Evolutionary conservation across 371 early-diverging fungal species (phyloP), one percentile per base, ranked within the genome.

Genomic region (Blakeslea trispora): DNA sequence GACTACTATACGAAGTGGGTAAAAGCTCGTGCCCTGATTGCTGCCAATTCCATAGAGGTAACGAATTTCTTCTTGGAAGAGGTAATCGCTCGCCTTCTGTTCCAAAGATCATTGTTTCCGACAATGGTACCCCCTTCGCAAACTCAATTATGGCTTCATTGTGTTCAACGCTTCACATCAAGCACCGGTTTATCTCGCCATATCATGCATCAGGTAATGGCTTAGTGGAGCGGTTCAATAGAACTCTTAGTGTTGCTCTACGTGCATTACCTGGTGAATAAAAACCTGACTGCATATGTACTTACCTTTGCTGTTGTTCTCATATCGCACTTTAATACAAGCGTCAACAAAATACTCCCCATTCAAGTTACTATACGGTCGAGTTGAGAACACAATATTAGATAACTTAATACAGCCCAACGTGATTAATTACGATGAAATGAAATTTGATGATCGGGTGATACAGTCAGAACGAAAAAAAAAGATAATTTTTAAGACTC

Each of bases 1-100:
- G 68, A 63, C n/a, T 63, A 63, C 18, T 40, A 57, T 1, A 63
- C 60, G 6, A 50, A 50, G 21, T 37, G 19, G 11, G 40, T 50
- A 9, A 40, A 50, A 21, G 50, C 50, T 15, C 11, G 49, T n/a
- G n/a, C 49, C 8, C 28, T 46, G 28, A 28, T 28, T 28, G 28
- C 7, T 28, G 28, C 28, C n/a, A 44, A 10, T 44, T n/a, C 44
- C 15, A 18, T 21, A 19, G 21, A 44, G n/a, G 10, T 44, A 15
- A 21, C n/a, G 5, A 6, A 8, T 0, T 46, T 46, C 17, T 15
- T 46, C 9, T 46, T 24, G 0, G 46, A 46, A 46, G 46, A 46
- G 24, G 5, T 46, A 5, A 46, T 46, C 6, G 13, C 24, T 13
- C 17, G 46, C 23, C 46, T 46, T 23, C 28, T 1, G 5, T 13